Conservation (phyloP, 73 alveolate species). For the Uronychia setigera region DNA sequence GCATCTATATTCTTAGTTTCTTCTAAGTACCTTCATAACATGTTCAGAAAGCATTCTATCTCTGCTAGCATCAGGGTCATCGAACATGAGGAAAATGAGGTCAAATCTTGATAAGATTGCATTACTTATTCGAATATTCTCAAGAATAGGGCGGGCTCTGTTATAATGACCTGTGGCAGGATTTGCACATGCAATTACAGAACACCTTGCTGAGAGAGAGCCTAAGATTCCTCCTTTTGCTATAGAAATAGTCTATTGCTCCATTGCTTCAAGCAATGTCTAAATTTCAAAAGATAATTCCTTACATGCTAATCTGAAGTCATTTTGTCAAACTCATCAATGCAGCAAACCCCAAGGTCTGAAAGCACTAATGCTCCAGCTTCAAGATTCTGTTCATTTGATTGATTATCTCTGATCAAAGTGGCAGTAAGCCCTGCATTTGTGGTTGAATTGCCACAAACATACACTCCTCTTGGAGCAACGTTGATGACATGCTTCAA, state of each 20-base stretch:
- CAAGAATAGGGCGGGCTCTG: conserved; percentile 65
- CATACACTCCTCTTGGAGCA: conserved; percentile 87
- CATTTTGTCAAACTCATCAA: conserved; percentile 95
- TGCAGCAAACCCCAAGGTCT: conserved; percentile 92
- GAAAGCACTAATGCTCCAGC: conserved; percentile 92
- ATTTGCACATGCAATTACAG: conserved; percentile 89
- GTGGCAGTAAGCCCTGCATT: conserved; percentile 91
- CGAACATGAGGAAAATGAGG: conserved; percentile 83
- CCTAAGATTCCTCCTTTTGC: conserved; percentile 92
- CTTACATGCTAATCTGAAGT: conserved; percentile 69
- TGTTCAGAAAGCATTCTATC: conserved; percentile 83
- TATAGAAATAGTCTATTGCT: conserved; percentile 81
- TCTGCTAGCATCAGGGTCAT: conserved; percentile 83
- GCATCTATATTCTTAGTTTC: not conserved
- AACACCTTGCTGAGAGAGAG: conserved; percentile 79
- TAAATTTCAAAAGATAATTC: not conserved
- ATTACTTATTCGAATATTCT: conserved; percentile 71
- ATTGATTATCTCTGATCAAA: conserved; percentile 53
- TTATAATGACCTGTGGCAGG: conserved; percentile 89
- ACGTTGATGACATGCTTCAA: conserved; percentile 71
- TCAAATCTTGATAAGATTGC: conserved; percentile 88
- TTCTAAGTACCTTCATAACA: conserved; percentile 78
- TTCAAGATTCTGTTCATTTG: conserved; percentile 77
- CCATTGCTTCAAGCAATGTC: conserved; percentile 91
- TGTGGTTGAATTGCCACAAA: conserved; percentile 87